These are phyloP conservation scores for Kuraishia hungarica DNA, from an alignment of 805 yeast species.

Conservation along the genomic window DNA sequence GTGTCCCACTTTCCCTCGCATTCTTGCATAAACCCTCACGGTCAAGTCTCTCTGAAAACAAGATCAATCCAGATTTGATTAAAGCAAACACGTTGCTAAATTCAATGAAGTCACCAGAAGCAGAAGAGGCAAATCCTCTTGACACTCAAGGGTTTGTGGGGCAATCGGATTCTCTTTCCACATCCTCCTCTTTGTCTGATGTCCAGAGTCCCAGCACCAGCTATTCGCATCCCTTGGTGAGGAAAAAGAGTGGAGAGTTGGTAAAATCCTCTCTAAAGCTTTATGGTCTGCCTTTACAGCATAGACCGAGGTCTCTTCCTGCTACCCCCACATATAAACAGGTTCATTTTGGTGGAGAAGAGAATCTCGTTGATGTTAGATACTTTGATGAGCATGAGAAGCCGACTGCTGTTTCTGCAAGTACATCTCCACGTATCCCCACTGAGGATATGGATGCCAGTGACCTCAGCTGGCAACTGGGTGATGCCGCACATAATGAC, in stretches of 20 bases:
- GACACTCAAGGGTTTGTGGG: background rate
- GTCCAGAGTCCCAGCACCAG: background rate
- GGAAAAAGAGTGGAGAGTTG: constrained; percentile 85
- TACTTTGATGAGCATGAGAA: constrained; percentile 66
- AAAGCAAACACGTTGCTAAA: background rate
- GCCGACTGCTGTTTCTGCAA: constrained; percentile 70
- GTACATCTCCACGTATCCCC: constrained; percentile 40
- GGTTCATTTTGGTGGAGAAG: constrained; percentile 73
- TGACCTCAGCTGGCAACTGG: constrained; percentile 15
- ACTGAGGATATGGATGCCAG: constrained; percentile 2
- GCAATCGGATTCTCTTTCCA: background rate
- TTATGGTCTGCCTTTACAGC: constrained; percentile 9
- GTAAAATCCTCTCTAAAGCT: constrained; percentile 67
- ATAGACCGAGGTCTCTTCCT: constrained; percentile 32
- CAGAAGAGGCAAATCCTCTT: background rate
- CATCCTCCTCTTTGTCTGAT: background rate
- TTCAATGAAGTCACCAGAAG: background rate
- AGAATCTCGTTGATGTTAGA: constrained; percentile 58
- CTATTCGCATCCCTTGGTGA: constrained; percentile 34
- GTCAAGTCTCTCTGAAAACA: background rate
- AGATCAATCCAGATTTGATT: background rate
- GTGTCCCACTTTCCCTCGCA: background rate
- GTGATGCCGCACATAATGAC: constrained; percentile 17
- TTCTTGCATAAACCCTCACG: constrained; percentile 1
- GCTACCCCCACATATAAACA: constrained; percentile 55